Evolutionary conservation across 2,329 filamentous ascomycete genomes (phyloP), one percentile per base, ranked within the genome.

Genomic region (Aspergillus sp.): DNA sequence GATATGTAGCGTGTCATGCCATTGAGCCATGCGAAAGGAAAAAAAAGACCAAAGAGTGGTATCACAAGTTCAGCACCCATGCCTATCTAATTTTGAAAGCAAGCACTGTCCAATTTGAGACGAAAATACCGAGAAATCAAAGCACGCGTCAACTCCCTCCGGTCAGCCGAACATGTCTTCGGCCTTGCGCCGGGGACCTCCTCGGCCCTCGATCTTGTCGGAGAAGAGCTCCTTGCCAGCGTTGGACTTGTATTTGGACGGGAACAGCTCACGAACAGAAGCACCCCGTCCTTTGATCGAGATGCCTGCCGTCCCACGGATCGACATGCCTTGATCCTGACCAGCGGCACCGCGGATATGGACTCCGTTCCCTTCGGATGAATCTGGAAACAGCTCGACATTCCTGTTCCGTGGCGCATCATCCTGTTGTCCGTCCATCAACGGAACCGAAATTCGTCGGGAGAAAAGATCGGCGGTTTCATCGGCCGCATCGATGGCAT

Each of bases 241-340:
- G 64, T 89, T 89, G 58, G 58, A 68, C 17, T 67, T 63, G 47
- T 71, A 81, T 58, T 84, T 87, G 14, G 78, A 78, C 0, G 88
- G 88, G 61, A 91, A 91, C 17, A 91, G 69, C 68, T 91, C 88
- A 58, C 82, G 86, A 2, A 78, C 81, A 5, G 83, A 84, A 2
- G 78, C 76, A 2, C 86, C 85, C 61, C 85, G 87, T 63, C 88
- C 88, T 65, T 88, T 90, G 67, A 91, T 90, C 10, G 79, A 76
- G 57, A 89, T 81, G 1, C 81, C 84, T 25, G 77, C 73, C 13
- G 71, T 66, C 31, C 72, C 69, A 9, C 74, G 71, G 46, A 75
- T 71, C 17, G 67, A 68, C 52, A 68, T 65, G 3, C 69, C 72
- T 54, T 65, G 64, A 32, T 70, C 64, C 50, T 71, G 73, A 55